Evolutionary conservation across 75 land plant species (phyloP), one percentile per base, ranked within the genome.

Genomic region (Picea sitchensis): DNA sequence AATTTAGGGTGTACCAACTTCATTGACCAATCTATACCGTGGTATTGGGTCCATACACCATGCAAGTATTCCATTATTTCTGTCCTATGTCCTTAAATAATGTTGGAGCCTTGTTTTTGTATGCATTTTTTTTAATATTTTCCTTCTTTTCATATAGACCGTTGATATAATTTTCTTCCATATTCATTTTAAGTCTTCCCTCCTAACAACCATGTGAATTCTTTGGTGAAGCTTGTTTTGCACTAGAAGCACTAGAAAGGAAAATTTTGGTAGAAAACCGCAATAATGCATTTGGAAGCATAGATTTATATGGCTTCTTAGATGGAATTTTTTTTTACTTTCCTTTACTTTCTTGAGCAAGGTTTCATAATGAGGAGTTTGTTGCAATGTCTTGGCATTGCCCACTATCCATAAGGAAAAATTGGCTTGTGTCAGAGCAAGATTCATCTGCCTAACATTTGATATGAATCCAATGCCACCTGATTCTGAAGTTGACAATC

Each of bases 361-460:
- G 75, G 98, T 89, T 62, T 81, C 92, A 98, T 98, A 98, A 74
- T 88, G 80, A 44, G 63, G 69, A 78, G 88, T 88, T 72, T 64
- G 85, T 64, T 84, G 82, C 51, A 98, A 87, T 23, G 99, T 91
- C 57, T 75, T 83, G 38, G 94, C 88, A 88, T 95, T 93, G 30
- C 99, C 98, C 44, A 98, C 56, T 62, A 98, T 89, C 99, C 99
- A 98, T 11, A 95, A 80, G 26, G 96, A 95, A 64, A 90, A 78
- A 73, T 84, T 93, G 12, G 99, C 98, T 47, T 98, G 86, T 30
- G 99, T 98, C 76, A 98, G 84, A 61, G 99, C 94, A 79, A 98
- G 98, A 87, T 98, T 98, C 99, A 98, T 98, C 58, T 98, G 76
- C 63, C 99, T 88, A 6, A 95, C 89, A 92, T 98, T 98, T 14